Base-by-base conservation (phyloP, 352 stramenopile genomes). In the Phytophthora litchii region DNA sequence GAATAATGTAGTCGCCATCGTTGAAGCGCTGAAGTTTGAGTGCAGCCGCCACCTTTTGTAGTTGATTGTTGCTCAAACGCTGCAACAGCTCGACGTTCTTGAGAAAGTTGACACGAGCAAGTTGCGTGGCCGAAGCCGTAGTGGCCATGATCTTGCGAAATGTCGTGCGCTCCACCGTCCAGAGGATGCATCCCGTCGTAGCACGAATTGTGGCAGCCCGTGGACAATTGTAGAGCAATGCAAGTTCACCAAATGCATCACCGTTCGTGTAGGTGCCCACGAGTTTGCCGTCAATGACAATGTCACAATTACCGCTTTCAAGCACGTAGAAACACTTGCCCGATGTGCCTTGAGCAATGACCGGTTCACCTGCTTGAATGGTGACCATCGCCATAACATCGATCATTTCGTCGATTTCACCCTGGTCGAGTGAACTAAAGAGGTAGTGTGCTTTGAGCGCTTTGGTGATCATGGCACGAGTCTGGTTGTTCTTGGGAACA, bases 161-260 rank as follows among this genome's bases (percentile, higher is more conserved):
- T 53, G 79, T 87, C 7, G 70, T 90, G 47, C 95, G 90, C 60
- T 99, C 95, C 19, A 99, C 74, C 5, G 90, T 94, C 93, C 93
- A 99, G 17, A 98, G 78, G 52, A 89, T 86, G 48, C 83, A 88
- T 16, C 88, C 70, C 12, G 83, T 92, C 3, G 83, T 89, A 11
- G 91, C 91, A 20, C 85, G 80, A 67, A 97, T 98, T 29, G 95
- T 98, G 5, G 95, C 96, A 1, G 95, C 92, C 19, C 96, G 92
- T 13, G 96, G 96, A 51, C 88, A 97, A 69, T 98, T 98, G 83
- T 99, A 99, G 61, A 99, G 87, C 50, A 99, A 66, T 10, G 95
- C 95, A n/a, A 99, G 78, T 76, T 99, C 97, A 17, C 97, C 97
- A 67, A 99, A 99, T 0, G 89, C 83, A 31, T 90, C 75, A 0